Conservation (phyloP, 805 yeast species). For the Saturnispora hagleri region DNA sequence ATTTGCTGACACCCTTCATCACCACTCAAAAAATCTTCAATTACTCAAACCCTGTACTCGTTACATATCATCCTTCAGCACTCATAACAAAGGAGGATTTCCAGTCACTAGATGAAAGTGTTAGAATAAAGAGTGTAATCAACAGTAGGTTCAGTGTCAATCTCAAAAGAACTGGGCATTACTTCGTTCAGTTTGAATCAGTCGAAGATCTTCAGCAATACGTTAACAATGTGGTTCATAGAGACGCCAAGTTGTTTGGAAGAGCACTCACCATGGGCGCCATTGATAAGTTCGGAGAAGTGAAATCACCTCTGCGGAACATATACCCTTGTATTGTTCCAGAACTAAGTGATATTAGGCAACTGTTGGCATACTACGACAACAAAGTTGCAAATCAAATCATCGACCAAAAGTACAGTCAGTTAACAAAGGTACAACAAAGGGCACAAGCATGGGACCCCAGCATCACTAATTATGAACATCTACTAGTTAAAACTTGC, state of each 20-base stretch:
- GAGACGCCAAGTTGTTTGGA: constrained; percentile 1
- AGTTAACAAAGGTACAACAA: neutral
- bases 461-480: neutral
- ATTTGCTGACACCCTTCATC: neutral
- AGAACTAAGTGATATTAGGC: constrained; percentile 1
- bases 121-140: neutral
- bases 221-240: neutral
- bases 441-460: neutral
- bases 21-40: neutral
- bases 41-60: neutral
- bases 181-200: constrained; percentile 1
- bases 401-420: neutral
- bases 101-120: neutral
- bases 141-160: neutral
- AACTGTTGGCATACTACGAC: neutral
- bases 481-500: neutral
- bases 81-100: neutral
- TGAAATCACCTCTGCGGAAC: neutral
- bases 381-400: neutral
- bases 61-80: constrained; percentile 2
- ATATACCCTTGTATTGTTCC: constrained; percentile 1
- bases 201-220: neutral
- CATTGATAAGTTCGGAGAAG: neutral
- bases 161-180: neutral
- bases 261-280: neutral